A percentile compares a stretch with the other conserved stretches of the same genome.
These are phyloP conservation scores for Porcisia hertigi DNA, from an alignment of 208 protist genomes.

Conservation along the genomic window DNA sequence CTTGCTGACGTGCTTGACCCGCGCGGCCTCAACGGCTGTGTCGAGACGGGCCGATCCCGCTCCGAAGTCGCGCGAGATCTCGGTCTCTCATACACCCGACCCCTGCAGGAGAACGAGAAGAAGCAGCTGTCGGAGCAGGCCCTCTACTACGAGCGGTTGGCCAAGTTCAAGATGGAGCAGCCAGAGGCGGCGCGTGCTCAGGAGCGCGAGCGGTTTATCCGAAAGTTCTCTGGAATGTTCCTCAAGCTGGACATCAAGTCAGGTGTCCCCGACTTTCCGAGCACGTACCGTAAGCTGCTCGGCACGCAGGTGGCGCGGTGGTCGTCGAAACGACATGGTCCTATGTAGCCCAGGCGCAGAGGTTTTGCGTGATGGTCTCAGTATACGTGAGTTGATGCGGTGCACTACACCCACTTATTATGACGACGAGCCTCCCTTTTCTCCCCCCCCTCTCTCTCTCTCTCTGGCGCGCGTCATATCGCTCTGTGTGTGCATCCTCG, in stretches of 20 bases:
- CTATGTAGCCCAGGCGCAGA: conserved; percentile 44
- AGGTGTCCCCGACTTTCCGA: conserved; percentile 84
- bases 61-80: conserved; percentile 90
- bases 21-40: conserved; percentile 87
- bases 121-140: conserved; percentile 89
- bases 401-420: not conserved
- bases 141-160: conserved; percentile 88
- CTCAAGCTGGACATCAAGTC: conserved; percentile 87
- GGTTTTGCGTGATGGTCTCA: not conserved
- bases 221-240: conserved; percentile 92
- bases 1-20: conserved; percentile 86
- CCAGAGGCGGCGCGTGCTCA: conserved; percentile 83
- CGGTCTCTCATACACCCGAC: conserved; percentile 86
- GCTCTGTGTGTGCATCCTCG: not conserved
- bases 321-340: conserved; percentile 89
- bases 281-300: conserved; percentile 85
- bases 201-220: conserved; percentile 86
- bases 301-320: conserved; percentile 87
- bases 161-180: conserved; percentile 92
- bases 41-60: conserved; percentile 90
- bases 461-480: not conserved
- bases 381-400: not conserved
- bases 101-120: conserved; percentile 90
- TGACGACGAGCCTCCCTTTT: not conserved
- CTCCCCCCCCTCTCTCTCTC: not conserved